Conservation (phyloP, 345 rosid genomes). For the Sonneratia caseolaris region DNA sequence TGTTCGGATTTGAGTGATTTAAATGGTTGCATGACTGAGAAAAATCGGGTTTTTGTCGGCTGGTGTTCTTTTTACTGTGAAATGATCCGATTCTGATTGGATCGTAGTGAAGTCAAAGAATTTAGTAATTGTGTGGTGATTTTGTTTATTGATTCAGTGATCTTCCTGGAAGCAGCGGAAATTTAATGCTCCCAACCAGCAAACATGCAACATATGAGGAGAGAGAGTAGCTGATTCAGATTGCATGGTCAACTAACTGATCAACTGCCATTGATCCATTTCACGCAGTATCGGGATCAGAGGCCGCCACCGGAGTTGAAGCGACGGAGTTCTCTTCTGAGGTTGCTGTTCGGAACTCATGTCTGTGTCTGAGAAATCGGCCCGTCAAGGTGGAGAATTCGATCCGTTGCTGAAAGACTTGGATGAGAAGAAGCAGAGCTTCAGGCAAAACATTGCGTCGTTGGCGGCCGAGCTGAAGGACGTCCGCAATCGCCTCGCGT, state of each 20-base stretch:
- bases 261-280: not conserved
- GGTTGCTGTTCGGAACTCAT: slow-evolving; percentile 11
- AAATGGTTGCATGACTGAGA: too few relatives aligned
- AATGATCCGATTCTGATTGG: too few relatives aligned
- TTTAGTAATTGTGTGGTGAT: not conserved
- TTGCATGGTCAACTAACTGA: slow-evolving; percentile 10
- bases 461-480: slow-evolving; percentile 80
- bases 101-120: too few relatives aligned
- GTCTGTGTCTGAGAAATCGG: slow-evolving; percentile 27
- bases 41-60: too few relatives aligned
- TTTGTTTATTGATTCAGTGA: not conserved
- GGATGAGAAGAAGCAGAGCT: slow-evolving; percentile 84
- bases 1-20: not conserved
- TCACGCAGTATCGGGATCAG: not conserved
- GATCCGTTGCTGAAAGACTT: slow-evolving; percentile 84
- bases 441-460: slow-evolving; percentile 72
- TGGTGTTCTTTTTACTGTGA: too few relatives aligned
- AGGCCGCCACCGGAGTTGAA: not conserved
- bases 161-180: slow-evolving; percentile 6
- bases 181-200: slow-evolving; percentile 6
- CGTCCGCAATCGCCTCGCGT: slow-evolving; percentile 58
- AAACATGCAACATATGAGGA: slow-evolving; percentile 8
- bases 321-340: too few relatives aligned
- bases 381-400: slow-evolving; percentile 26
- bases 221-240: not conserved